phyloP scores from a whole-genome alignment of 345 rosid genomes.

The Limnanthes douglasii region DNA sequence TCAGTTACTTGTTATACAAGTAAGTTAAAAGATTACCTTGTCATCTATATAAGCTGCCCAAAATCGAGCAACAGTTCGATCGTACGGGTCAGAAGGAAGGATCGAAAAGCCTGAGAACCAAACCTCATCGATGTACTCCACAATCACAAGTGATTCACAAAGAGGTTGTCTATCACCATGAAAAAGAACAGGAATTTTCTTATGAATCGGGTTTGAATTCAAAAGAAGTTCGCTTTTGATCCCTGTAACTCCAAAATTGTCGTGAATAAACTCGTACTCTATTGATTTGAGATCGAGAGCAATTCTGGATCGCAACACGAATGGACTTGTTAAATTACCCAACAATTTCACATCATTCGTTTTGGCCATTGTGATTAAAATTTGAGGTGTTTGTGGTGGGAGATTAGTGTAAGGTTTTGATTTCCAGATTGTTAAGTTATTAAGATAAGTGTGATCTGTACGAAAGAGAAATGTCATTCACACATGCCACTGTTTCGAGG shows the following conservation, averaged over 20 bases:
- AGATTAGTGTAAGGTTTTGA: too few relatives aligned
- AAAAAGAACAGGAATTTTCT: slow-evolving; percentile 52
- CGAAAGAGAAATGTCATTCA: too few relatives aligned
- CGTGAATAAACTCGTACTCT: slow-evolving; percentile 11
- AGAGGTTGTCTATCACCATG: slow-evolving; percentile 29
- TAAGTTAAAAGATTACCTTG: slow-evolving; percentile 35
- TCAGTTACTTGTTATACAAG: too few relatives aligned
- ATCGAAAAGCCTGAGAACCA: slow-evolving; percentile 45
- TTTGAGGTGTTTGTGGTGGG: too few relatives aligned
- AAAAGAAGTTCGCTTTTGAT: slow-evolving; percentile 54
- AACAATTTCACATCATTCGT: slow-evolving; percentile 11
- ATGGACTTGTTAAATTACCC: slow-evolving; percentile 17
- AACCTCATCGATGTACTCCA: slow-evolving; percentile 41
- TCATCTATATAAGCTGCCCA: slow-evolving; percentile 55
- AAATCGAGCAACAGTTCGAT: slow-evolving; percentile 49
- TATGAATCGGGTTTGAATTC: slow-evolving; percentile 51
- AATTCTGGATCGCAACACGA: slow-evolving; percentile 14
- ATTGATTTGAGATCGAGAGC: slow-evolving; percentile 15
- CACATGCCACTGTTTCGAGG: too few relatives aligned
- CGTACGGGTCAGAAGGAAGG: slow-evolving; percentile 42
- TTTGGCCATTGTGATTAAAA: too few relatives aligned
- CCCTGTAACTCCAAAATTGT: slow-evolving; percentile 36
- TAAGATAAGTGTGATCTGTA: too few relatives aligned
- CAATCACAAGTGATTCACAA: slow-evolving; percentile 39
- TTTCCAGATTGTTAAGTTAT: too few relatives aligned